Percentiles rank a stretch among this genome's conserved stretches.
phyloP scores from a whole-genome alignment of 805 yeast species.

The Starmerella apis region DNA sequence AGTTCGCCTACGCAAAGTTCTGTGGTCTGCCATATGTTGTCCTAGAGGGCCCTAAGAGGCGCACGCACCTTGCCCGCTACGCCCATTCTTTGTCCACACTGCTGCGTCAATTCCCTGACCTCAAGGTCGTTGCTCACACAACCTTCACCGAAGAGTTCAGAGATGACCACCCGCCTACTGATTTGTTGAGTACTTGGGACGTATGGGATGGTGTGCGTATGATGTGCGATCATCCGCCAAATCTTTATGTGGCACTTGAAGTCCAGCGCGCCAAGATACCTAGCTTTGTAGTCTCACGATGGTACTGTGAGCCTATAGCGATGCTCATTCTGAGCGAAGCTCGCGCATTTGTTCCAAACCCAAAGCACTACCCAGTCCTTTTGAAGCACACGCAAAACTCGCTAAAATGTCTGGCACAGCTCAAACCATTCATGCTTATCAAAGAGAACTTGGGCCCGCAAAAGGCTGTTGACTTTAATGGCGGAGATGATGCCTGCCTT shows the following conservation, averaged over 20 bases:
- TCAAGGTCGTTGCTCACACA: conserved; percentile 28
- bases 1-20: conserved; percentile 47
- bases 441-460: conserved; percentile 38
- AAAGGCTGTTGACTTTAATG: conserved; percentile 27
- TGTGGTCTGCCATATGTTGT: conserved; percentile 48
- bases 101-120: conserved; percentile 26
- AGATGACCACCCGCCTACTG: conserved; percentile 34
- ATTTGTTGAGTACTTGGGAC: conserved; percentile 54
- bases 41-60: conserved; percentile 54
- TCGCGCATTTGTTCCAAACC: conserved; percentile 44
- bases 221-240: conserved; percentile 43
- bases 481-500: conserved; percentile 35
- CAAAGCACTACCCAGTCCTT: conserved; percentile 54
- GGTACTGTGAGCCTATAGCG: conserved; percentile 60
- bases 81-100: conserved; percentile 37
- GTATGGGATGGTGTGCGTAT: conserved; percentile 59
- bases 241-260: conserved; percentile 62
- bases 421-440: conserved; percentile 36
- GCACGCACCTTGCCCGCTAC: conserved; percentile 42
- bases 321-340: conserved; percentile 45
- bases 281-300: conserved; percentile 42
- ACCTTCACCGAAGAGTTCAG: conserved; percentile 36
- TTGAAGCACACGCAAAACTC: conserved; percentile 47
- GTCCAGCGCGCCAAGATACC: conserved; percentile 55
- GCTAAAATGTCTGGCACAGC: conserved; percentile 38